phyloP scores from a whole-genome alignment of 2,329 filamentous ascomycete genomes.

The Calonectria pseudoturangicola region DNA sequence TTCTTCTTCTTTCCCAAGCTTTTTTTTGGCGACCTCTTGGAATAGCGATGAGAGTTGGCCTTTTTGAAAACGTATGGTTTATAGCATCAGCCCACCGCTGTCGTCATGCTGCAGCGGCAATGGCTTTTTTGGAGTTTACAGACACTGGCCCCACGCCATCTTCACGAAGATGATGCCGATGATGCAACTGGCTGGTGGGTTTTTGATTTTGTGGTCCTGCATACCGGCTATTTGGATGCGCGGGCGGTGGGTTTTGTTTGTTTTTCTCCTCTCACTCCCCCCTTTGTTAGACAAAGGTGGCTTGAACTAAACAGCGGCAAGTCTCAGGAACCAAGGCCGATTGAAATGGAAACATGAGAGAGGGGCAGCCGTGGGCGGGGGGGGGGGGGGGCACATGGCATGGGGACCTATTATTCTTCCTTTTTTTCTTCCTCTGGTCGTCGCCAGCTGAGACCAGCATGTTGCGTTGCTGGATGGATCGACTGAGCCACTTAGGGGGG shows the following conservation, averaged over 20 bases:
- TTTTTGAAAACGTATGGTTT: not conserved
- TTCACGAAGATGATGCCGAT: not conserved
- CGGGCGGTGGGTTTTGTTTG: not conserved
- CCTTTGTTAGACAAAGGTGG: conserved; percentile 14
- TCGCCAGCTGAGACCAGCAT: conserved; percentile 19
- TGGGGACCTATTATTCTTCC: not conserved
- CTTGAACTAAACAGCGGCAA: conserved; percentile 20
- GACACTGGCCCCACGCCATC: not conserved
- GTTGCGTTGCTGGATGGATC: conserved; percentile 23
- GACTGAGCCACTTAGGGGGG: conserved; percentile 18
- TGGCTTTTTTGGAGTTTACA: not conserved
- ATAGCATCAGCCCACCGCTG: not conserved
- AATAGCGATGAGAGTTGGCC: not conserved
- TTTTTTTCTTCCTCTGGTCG: not conserved
- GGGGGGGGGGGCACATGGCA: not conserved
- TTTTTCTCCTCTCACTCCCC: not conserved
- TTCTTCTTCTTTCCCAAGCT: not conserved
- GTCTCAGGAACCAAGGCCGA: conserved; percentile 13
- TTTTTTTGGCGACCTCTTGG: not conserved
- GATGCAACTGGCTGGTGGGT: not conserved
- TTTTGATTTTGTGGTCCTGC: conserved; percentile 4
- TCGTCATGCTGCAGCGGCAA: conserved; percentile 1
- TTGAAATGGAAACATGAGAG: conserved; percentile 9
- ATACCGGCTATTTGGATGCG: not conserved
- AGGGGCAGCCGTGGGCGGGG: not conserved